Evolutionary conservation across 1,284 basidiomycete genomes (phyloP), one percentile per base, ranked within the genome.

Genomic region (Thelephora terrestris): DNA sequence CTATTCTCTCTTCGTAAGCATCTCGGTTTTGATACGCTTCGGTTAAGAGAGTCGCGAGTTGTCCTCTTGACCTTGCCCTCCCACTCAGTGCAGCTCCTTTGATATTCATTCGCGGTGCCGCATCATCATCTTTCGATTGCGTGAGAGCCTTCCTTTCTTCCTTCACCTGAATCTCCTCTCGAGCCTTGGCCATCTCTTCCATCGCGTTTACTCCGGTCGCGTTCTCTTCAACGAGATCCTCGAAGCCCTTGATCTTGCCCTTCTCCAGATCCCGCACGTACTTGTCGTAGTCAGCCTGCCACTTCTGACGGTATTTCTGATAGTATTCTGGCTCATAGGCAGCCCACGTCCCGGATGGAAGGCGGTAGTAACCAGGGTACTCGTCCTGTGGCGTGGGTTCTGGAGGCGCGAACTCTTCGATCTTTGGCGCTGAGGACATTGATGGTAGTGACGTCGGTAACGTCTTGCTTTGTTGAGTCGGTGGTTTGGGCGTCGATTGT

Each of bases 351-450:
- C 90, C 89, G 1, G 84, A 83, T 0, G 89, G 88, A 23, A 86
- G 74, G 53, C 84, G 79, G 63, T 94, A 93, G 67, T 92, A 94
- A 2, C 91, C 91, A 2, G 91, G 91, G 63, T 92, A 91, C 17
- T 78, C 77, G 60, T 93, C 91, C 18, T 71, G 68, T 1, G 78
- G 71, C 4, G 79, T 84, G 0, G 91, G 91, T 47, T 81, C 77
- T 1, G 89, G 90, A 0, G 85, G 80, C 35, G 77, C 70, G 58
- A 84, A 91, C 45, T 82, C 81, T 14, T 81, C 74, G 7, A 90
- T 62, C 21, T 64, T 64, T 5, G 86, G 85, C 0, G 86, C 85
- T 25, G 86, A 78, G 7, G 81, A 82, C n/a, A 78, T 47, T 54
- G 59, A 47, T 21, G 58, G 55, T 42, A 61, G 48, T 29, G 25